Percentiles rank a stretch among this genome's conserved stretches.
phyloP scores from a whole-genome alignment of 1,284 basidiomycete species.

The Boletellus sp. region DNA sequence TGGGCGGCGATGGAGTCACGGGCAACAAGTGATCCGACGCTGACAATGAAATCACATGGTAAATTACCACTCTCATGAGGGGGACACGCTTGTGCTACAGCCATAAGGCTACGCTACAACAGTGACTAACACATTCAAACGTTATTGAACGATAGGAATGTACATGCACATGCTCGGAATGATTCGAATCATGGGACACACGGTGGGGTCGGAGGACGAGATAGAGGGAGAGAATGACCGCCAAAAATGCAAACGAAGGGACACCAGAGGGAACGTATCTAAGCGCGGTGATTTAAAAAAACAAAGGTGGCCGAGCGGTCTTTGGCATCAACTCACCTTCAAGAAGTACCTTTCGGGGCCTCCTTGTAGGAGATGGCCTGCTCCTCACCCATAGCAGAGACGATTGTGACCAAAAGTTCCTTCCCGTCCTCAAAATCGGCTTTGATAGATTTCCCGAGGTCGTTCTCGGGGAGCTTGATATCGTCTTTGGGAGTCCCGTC shows the following conservation, averaged over 20 bases:
- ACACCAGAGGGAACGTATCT: not conserved
- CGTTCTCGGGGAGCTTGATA: slow-evolving; percentile 88
- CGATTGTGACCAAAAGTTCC: slow-evolving; percentile 86
- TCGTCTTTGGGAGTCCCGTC: slow-evolving; percentile 93
- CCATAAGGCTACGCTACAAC: slow-evolving; percentile 26
- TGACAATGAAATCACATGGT: not conserved
- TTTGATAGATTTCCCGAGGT: slow-evolving; percentile 77
- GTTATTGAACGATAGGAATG: slow-evolving; percentile 26
- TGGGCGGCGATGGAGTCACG: not conserved
- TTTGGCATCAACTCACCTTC: slow-evolving; percentile 19
- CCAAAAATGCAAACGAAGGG: slow-evolving; percentile 22
- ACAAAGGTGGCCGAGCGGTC: not conserved
- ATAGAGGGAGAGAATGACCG: slow-evolving; percentile 1
- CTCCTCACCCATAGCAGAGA: slow-evolving; percentile 91
- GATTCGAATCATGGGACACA: slow-evolving; percentile 12
- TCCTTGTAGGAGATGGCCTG: slow-evolving; percentile 87
- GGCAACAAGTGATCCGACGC: not conserved
- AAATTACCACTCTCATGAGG: slow-evolving; percentile 10
- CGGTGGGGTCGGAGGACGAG: slow-evolving; percentile 6
- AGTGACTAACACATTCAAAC: slow-evolving; percentile 28
- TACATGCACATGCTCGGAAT: slow-evolving; percentile 28
- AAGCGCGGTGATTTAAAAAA: not conserved
- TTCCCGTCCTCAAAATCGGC: slow-evolving; percentile 82
- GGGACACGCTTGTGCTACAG: slow-evolving; percentile 10
- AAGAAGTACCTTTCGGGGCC: slow-evolving; percentile 58